Base-by-base conservation (phyloP, 306 rosid genomes). In the Prunus campanulata region DNA sequence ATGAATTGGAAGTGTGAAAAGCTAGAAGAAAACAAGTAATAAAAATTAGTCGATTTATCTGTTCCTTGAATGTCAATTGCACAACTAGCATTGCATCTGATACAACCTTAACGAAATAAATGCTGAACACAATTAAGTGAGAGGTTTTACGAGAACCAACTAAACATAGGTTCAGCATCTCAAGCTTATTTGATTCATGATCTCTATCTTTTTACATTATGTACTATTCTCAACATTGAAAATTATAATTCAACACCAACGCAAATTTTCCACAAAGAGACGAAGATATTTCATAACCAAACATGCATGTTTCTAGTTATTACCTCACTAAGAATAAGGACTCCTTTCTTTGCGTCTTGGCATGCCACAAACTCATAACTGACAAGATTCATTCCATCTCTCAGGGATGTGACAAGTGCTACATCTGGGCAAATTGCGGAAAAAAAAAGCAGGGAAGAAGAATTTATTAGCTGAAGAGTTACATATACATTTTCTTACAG, bases 361-460 rank as follows among this genome's bases (percentile, higher is more conserved):
- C 97, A 90, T 25, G 97, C 97, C 73, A 92, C 97, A 82, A 83
- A 92, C 83, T 92, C 97, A 67, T 92, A 92, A 74, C 96, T 92
- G 72, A 92, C 96, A 72, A 92, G 96, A 87, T 92, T 92, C 97
- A 92, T 92, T 71, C 97, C 97, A 73, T 92, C 96, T 81, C 96
- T 88, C 81, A 92, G 80, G 42, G 97, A 92, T 27, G 96, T 92
- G 77, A 92, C 93, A 47, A 92, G 86, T 61, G 91, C 96, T 71
- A 92, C 87, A 75, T 94, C 98, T 85, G 88, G n/a, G 63, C 64
- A 81, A 81, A 25, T 72, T 48, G 66, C 46, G n/a, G 48, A 75
- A 25, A 48, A 59, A 27, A 78, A 18, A 8, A 30, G 49, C 32
- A 65, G 19, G 50, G 50, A 78, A 67, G 62, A 56, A 81, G 25